Percentiles rank a stretch among this genome's conserved stretches.
Evolutionary conservation across 176 grass and related monocot species (phyloP).

Genomic region (Oryza coarctata): DNA sequence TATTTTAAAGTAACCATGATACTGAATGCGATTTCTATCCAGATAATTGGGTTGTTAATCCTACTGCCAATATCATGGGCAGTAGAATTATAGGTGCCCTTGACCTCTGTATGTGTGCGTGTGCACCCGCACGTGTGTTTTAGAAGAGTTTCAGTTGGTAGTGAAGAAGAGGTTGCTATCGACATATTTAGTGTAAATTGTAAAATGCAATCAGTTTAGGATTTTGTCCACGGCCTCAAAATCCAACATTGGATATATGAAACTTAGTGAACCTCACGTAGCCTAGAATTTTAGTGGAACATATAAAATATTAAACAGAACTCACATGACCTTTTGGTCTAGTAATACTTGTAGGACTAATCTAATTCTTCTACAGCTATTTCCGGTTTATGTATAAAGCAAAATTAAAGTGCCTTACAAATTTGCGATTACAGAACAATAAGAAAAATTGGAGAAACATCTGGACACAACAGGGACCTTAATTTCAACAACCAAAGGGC

Average conservation of each 20-base stretch:
- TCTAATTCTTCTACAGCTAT: not conserved
- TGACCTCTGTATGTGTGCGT: not conserved
- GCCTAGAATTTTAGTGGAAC: not conserved
- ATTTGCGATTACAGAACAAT: not conserved
- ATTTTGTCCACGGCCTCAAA: not conserved
- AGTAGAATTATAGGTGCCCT: not conserved
- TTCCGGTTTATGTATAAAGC: slow-evolving; percentile 5
- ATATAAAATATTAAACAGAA: not conserved
- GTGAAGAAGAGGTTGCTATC: not conserved
- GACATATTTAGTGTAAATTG: not conserved
- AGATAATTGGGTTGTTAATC: not conserved
- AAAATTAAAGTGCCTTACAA: slow-evolving; percentile 5
- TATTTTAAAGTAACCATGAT: not conserved
- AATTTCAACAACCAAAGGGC: slow-evolving; percentile 11
- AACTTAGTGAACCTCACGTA: slow-evolving; percentile 24
- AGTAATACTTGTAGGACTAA: not conserved
- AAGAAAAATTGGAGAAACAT: not conserved
- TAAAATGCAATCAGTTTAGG: not conserved
- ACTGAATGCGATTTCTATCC: slow-evolving; percentile 3
- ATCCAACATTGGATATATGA: not conserved
- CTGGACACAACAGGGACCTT: not conserved
- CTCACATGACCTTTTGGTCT: slow-evolving; percentile 12
- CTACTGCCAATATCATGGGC: not conserved
- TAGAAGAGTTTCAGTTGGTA: not conserved
- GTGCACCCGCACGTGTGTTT: not conserved